Conservation (phyloP, 2,329 filamentous ascomycete genomes). For the Penicillium sp. region DNA sequence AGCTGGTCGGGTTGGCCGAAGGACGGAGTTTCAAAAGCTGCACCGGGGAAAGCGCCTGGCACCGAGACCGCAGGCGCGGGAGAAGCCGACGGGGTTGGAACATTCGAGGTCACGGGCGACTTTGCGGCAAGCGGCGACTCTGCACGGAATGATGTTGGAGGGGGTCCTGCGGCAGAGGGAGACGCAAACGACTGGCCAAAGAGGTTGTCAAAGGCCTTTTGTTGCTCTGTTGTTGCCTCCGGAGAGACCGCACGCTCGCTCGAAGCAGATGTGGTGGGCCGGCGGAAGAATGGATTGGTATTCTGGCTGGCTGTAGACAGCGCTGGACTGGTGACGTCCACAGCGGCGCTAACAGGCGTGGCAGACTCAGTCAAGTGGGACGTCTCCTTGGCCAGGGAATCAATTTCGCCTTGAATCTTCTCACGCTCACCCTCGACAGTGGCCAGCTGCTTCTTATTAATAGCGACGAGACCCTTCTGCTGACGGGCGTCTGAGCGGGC, state of each 20-base stretch:
- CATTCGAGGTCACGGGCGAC: conserved; percentile 43
- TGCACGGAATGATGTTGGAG: conserved; percentile 58
- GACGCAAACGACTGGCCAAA: conserved; percentile 65
- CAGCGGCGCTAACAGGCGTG: conserved; percentile 34
- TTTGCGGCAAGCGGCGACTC: conserved; percentile 41
- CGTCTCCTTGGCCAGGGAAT: conserved; percentile 58
- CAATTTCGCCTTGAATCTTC: conserved; percentile 74
- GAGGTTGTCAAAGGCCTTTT: conserved; percentile 76
- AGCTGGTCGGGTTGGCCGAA: conserved; percentile 71
- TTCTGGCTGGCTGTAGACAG: conserved; percentile 57
- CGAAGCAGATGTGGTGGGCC: conserved; percentile 42
- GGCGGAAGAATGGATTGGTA: conserved; percentile 93
- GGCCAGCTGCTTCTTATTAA: conserved; percentile 95
- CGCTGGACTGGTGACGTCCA: conserved; percentile 61
- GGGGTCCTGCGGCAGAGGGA: conserved; percentile 40
- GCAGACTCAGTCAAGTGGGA: conserved; percentile 48
- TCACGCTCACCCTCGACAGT: conserved; percentile 86
- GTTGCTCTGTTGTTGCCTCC: conserved; percentile 41
- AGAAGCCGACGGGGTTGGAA: conserved; percentile 58
- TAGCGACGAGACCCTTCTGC: conserved; percentile 91
- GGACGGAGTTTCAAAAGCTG: conserved; percentile 45
- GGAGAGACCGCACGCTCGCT: conserved; percentile 48
- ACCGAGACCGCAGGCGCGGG: conserved; percentile 45
- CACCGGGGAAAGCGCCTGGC: conserved; percentile 20
- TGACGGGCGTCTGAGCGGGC: conserved; percentile 85